Base-by-base conservation (phyloP, 1,284 basidiomycete genomes). In the Violaceomyces palustris region DNA sequence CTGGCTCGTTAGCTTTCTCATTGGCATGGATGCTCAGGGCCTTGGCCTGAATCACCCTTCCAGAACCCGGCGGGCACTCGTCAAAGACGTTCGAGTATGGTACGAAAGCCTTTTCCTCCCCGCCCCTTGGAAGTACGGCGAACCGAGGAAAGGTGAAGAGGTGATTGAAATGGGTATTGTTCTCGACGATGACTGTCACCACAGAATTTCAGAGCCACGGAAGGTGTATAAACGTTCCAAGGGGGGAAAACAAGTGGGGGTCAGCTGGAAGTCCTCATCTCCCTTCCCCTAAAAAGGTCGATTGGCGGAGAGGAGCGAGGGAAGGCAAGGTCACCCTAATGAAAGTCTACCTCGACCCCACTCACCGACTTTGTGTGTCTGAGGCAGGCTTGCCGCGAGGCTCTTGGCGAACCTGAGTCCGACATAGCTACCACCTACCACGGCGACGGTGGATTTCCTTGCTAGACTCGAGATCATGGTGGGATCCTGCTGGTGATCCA, bases 21-120 rank as follows among this genome's bases (percentile, higher is more conserved):
- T n/a, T n/a, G n/a, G n/a, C n/a, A 6, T 50, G 55, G 8, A 58
- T 43, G 0, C 46, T 37, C 3, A 58, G 31, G 8, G 56, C 56
- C 12, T 32, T 35, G 10, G 56, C 56, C 12, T 54, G 56, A 3
- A 59, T 21, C 12, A 50, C 37, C 3, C 27, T 15, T 2, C 24
- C 47, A 12, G 52, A 35, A 15, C 7, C 6, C 15, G 17, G 32
- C n/a, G 83, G 82, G 8, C 87, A 80, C 50, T 87, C 80, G 76
- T 88, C 88, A 78, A 87, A 89, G 81, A 91, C 87, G 48, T 61
- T 48, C 6, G 62, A 59, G 64, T 77, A 79, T 0, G 61, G 77
- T 74, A 74, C 81, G 73, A 87, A 84, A 10, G 73, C 76, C 53
- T 78, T 78, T 26, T 77, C 70, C 30, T 76, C 76, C 35, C 76